Evolutionary conservation across 805 yeast species (phyloP), one percentile per base, ranked within the genome.

Genomic region (Candida ponderosae): DNA sequence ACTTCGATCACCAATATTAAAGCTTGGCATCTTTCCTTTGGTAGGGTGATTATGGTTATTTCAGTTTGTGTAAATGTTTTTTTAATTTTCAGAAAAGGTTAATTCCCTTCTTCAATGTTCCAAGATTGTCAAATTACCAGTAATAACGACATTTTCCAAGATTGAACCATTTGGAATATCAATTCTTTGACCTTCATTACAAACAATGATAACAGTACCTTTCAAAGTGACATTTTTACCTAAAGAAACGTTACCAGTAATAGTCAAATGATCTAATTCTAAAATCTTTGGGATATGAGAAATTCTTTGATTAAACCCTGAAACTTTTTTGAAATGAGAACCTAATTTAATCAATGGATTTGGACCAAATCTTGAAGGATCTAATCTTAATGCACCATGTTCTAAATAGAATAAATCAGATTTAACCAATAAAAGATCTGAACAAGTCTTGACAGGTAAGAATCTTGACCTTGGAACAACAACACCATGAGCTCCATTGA

Each of bases 401-500:
- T 82, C 85, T 60, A 93, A 72, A 57, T 72, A 75, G 71, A 90
- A 93, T 56, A 93, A 73, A 61, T 93, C 97, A 9, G 97, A 88
- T 66, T 93, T 93, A 47, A 93, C 98, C 55, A 93, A 74, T 52
- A 93, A 68, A 63, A 93, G 68, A 62, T 93, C 98, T 6, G 97
- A 88, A 63, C 93, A 87, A 16, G 98, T 93, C 72, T 93, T 93
- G 53, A 93, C 98, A 14, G 98, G 98, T 67, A 93, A 74, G 75
- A 93, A 93, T 60, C 98, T 81, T 31, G 96, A 76, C 70, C 98
- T 86, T 65, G 98, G 97, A 29, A 93, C 98, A 54, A 88, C 95
- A 51, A 93, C 94, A 66, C 98, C 98, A 55, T 87, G 96, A 23
- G 97, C 96, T 52, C 86, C 84, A 48, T 81, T 72, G 66, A 93